Conservation (phyloP, 768 basidiomycete genomes). For the Asterophora lycoperdoides region DNA sequence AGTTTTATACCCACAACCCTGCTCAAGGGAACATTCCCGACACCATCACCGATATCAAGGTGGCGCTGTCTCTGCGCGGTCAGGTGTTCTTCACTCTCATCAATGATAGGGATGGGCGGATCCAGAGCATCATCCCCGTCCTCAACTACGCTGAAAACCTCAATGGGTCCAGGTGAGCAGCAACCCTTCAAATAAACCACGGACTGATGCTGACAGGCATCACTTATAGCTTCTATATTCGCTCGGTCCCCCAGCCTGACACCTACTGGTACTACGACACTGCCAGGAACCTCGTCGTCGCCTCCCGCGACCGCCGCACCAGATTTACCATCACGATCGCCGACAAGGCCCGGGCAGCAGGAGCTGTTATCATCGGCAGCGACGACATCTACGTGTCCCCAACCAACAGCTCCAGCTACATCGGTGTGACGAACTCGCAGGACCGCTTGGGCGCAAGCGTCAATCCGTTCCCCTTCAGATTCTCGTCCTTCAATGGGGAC, state of each 20-base stretch:
- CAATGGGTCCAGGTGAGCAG: constrained; percentile 7
- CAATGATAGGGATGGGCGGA: constrained; percentile 12
- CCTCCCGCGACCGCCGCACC: neutral
- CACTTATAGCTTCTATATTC: neutral
- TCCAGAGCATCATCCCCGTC: constrained; percentile 7
- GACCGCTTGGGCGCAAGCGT: neutral
- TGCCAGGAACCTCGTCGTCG: neutral
- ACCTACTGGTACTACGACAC: constrained; percentile 1
- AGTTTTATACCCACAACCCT: constrained; percentile 17
- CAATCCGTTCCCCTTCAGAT: constrained; percentile 2
- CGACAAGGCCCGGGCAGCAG: neutral
- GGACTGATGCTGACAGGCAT: neutral
- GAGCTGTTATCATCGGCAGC: neutral
- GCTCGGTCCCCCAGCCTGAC: neutral
- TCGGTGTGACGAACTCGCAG: neutral
- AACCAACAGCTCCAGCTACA: neutral
- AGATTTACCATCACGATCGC: neutral
- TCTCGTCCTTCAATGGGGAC: constrained; percentile 4
- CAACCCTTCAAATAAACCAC: neutral
- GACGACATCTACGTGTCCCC: constrained; percentile 1
- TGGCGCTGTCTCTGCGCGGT: constrained; percentile 4
- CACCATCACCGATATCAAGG: constrained; percentile 6
- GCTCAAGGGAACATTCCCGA: constrained; percentile 3
- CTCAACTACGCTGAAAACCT: constrained; percentile 3
- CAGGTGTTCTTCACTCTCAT: constrained; percentile 17